Base-by-base conservation (phyloP, 805 yeast genomes). In the Barnettozyma sucrosica region DNA sequence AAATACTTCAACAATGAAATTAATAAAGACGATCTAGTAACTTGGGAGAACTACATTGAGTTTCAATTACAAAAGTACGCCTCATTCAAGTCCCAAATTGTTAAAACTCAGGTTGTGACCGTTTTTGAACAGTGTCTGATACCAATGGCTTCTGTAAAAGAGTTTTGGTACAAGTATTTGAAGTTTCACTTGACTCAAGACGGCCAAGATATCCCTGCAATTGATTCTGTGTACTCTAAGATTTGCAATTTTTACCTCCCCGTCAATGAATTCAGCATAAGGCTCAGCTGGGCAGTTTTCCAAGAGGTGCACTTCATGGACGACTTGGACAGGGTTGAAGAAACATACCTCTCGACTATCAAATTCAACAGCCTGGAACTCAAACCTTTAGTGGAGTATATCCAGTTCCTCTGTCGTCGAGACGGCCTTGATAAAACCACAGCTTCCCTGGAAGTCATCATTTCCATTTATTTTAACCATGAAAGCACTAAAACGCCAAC, bases 121-220 rank as follows among this genome's bases (percentile, higher is more conserved):
- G 58, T 86, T 1, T 90, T 83, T 63, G 92, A 86, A 61, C 71
- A 97, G 48, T 79, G 88, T 16, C 66, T 92, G 10, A 68, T 86
- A 1, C 87, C 95, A 0, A 75, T 82, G 45, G 85, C 89, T 36
- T 65, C 66, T 19, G 68, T 74, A 41, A 79, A 78, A 28, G 68
- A 68, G 14, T 61, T 88, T 18, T 92, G 98, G 98, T 57, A 79
- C 16, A 74, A 74, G 46, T 90, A 85, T 59, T 49, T 79, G 7
- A 19, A 25, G 20, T 46, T 42, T 20, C 38, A 13, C 14, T 24
- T 19, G 6, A 11, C 21, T n/a, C 28, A 8, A 18, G 11, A 23
- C 13, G 30, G 9, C 13, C 37, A 11, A 6, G 63, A 63, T 0
- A 55, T 62, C 26, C 68, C 64, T 2, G 59, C 60, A 11, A 64